Base-by-base conservation (phyloP, 495 filamentous ascomycete species). In the Aspergillus cavernicola region DNA sequence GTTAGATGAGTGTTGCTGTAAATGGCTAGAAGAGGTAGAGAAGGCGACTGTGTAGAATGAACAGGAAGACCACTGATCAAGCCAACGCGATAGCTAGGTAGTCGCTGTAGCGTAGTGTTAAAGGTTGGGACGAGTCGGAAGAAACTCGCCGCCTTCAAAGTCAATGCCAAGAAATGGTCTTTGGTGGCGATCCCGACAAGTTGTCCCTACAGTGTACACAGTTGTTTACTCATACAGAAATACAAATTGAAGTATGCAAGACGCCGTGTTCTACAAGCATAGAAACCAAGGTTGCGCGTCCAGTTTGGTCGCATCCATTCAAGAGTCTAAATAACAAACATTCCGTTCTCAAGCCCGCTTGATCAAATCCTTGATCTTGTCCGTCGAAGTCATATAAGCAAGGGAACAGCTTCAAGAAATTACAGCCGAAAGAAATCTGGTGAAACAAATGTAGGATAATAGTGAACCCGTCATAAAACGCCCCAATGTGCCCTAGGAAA, bases 291-390 rank as follows among this genome's bases (percentile, higher is more conserved):
- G n/a, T n/a, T n/a, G n/a, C 24, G 52, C 55, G 19, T 50, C 53
- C 53, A 54, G 42, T 41, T 26, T 33, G 36, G 51, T 55, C 49
- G 43, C 52, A 56, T 63, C 24, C 40, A 52, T 56, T 53, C 48
- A 59, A 55, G 31, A 41, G 49, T 57, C 47, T 60, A 60, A 57
- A 55, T 63, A 52, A 62, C 60, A 63, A 52, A 47, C 55, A 63
- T 59, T 54, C 39, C 54, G 57, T 51, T 60, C 52, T 60, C 61
- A 63, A 63, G 61, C 61, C 61, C 26, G 61, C 61, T 63, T 63
- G 57, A 63, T 60, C 57, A 63, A 54, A 63, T 37, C 28, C 48
- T 38, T 46, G 54, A 56, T 52, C 57, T 26, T 57, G 41, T 53
- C 44, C 45, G 22, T 44, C 47, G 19, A 53, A 35, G n/a, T 56